These are phyloP conservation scores for Moringa oleifera DNA, from an alignment of 345 rosid species.

Conservation along the genomic window DNA sequence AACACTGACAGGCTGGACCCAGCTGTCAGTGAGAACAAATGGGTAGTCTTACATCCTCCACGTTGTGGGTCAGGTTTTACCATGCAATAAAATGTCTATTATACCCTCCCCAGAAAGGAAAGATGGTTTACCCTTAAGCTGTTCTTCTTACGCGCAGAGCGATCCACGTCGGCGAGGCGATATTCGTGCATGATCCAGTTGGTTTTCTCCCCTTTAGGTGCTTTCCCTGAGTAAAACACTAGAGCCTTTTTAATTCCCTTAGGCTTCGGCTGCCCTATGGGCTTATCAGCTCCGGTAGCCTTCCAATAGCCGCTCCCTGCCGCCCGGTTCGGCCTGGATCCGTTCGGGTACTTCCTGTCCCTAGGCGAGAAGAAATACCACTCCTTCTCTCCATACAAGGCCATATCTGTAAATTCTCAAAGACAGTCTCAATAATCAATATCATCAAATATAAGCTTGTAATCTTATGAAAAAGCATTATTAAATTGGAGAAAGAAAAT, in stretches of 20 bases:
- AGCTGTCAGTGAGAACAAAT: constrained; percentile 15
- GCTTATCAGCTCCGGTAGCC: constrained; percentile 98
- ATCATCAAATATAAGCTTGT: background rate
- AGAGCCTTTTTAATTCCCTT: constrained; percentile 85
- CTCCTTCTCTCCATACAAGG: constrained; percentile 86
- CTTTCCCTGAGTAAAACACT: constrained; percentile 87
- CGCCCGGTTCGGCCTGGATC: constrained; percentile 89
- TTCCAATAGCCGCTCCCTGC: constrained; percentile 95
- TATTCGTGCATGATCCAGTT: constrained; percentile 99
- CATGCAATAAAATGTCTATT: constrained; percentile 5
- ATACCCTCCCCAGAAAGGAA: background rate
- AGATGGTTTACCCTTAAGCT: constrained; percentile 63
- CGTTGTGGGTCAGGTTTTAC: background rate
- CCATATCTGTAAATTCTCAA: constrained; percentile 39
- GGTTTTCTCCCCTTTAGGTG: constrained; percentile 83
- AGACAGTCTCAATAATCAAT: too few relatives aligned
- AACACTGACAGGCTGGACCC: background rate
- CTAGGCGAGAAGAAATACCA: constrained; percentile 96
- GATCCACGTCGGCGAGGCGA: constrained; percentile 86
- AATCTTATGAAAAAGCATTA: too few relatives aligned
- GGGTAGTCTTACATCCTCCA: background rate
- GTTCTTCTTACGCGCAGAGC: constrained; percentile 75
- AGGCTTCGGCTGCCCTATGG: constrained; percentile 75
- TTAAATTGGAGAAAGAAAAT: background rate
- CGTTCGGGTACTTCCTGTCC: constrained; percentile 89